Evolutionary conservation across 495 filamentous ascomycete genomes (phyloP).

Genomic region (Penicillium maclennaniae): DNA sequence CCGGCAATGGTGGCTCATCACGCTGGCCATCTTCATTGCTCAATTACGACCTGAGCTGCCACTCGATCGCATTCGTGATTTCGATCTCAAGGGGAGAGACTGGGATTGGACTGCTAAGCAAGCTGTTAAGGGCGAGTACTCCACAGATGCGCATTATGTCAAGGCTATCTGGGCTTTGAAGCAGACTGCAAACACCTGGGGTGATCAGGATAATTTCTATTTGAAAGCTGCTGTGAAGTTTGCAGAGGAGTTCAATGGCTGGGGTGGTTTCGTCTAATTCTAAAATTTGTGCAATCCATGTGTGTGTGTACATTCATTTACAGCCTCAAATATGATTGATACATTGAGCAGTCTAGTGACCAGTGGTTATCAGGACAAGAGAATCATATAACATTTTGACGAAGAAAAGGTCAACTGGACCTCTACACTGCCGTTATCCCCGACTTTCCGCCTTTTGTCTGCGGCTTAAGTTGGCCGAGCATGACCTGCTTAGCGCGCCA

Average conservation of each 20-base stretch:
- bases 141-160: slow-evolving; percentile 76
- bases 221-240: slow-evolving; percentile 77
- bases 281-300: background rate
- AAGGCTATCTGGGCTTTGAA: slow-evolving; percentile 75
- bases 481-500: too few relatives aligned
- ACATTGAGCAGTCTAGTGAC: too few relatives aligned
- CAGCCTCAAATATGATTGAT: background rate
- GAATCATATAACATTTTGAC: too few relatives aligned
- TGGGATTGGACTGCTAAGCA: slow-evolving; percentile 74
- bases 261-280: slow-evolving; percentile 55
- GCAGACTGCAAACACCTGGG: slow-evolving; percentile 75
- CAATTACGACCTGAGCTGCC: slow-evolving; percentile 69
- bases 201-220: slow-evolving; percentile 72
- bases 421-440: too few relatives aligned
- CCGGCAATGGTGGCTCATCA: slow-evolving; percentile 84
- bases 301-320: background rate
- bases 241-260: slow-evolving; percentile 71
- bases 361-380: too few relatives aligned
- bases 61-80: slow-evolving; percentile 56
- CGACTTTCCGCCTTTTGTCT: too few relatives aligned
- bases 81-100: slow-evolving; percentile 56
- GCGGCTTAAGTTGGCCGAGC: too few relatives aligned
- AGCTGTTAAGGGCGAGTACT: slow-evolving; percentile 60
- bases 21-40: slow-evolving; percentile 70
- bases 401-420: too few relatives aligned